phyloP scores from a whole-genome alignment of 352 stramenopile species.

The Phytophthora hybrid region DNA sequence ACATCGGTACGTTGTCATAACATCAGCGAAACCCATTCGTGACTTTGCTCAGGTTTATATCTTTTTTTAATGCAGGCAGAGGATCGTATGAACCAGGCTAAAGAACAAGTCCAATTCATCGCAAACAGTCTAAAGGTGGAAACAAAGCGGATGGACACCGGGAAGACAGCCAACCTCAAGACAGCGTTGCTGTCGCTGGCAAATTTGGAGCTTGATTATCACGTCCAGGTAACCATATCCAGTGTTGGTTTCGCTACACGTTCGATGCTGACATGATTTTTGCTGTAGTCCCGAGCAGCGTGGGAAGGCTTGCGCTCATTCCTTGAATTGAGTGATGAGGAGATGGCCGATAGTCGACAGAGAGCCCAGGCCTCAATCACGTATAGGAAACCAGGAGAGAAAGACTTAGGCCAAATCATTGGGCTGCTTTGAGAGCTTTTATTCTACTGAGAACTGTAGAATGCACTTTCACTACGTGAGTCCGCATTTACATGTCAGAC shows the following conservation, averaged over 20 bases:
- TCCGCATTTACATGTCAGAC: conserved; percentile 35
- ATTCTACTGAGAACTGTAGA: conserved; percentile 23
- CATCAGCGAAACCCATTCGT: neutral
- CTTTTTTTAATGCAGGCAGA: conserved; percentile 61
- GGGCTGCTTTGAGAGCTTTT: conserved; percentile 61
- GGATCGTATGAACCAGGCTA: conserved; percentile 88
- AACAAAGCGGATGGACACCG: conserved; percentile 83
- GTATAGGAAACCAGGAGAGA: conserved; percentile 79
- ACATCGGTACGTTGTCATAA: conserved; percentile 57
- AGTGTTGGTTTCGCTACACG: neutral
- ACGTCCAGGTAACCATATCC: conserved; percentile 64
- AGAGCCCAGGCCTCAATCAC: conserved; percentile 57
- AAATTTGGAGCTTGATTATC: conserved; percentile 84
- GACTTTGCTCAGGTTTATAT: neutral
- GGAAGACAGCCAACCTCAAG: conserved; percentile 83
- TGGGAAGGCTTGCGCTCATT: conserved; percentile 79
- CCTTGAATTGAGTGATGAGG: conserved; percentile 64
- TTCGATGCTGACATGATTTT: conserved; percentile 13
- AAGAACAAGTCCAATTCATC: conserved; percentile 91
- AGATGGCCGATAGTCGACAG: conserved; percentile 65
- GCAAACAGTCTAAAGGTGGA: conserved; percentile 88
- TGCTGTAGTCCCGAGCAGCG: conserved; percentile 62
- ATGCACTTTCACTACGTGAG: conserved; percentile 17
- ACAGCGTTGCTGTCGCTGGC: conserved; percentile 78
- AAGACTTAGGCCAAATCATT: conserved; percentile 70